phyloP scores from a whole-genome alignment of 192 early-diverging fungal species.

The Coemansia sp. region DNA sequence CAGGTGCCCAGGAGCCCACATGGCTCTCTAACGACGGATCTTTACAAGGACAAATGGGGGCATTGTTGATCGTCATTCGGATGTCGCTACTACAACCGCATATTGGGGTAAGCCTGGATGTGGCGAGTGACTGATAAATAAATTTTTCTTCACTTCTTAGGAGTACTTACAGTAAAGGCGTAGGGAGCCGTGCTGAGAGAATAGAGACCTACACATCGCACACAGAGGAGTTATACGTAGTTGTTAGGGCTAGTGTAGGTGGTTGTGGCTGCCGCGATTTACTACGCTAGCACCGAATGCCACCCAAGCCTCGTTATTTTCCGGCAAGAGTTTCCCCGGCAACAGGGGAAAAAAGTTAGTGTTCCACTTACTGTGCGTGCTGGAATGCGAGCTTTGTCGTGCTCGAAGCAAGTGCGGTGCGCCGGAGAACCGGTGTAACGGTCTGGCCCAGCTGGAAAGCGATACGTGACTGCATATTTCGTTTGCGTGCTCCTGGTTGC shows the following conservation, averaged over 20 bases:
- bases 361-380: slow-evolving; percentile 47
- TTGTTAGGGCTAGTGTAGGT: not conserved
- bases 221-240: not conserved
- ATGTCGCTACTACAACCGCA: not conserved
- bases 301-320: not conserved
- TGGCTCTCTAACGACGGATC: not conserved
- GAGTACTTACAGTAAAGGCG: slow-evolving; percentile 54
- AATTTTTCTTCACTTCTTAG: slow-evolving; percentile 3
- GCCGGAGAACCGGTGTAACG: slow-evolving; percentile 41
- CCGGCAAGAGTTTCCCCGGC: not conserved
- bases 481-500: slow-evolving; percentile 4
- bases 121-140: slow-evolving; percentile 13
- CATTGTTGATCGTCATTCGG: slow-evolving; percentile 18
- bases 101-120: not conserved
- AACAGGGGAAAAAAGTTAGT: not conserved
- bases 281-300: slow-evolving; percentile 8
- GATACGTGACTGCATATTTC: slow-evolving; percentile 48
- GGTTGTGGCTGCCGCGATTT: not conserved
- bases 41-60: not conserved
- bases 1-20: not conserved
- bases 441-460: slow-evolving; percentile 44
- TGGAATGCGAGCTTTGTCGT: slow-evolving; percentile 38
- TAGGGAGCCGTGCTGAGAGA: slow-evolving; percentile 29
- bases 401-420: slow-evolving; percentile 23
- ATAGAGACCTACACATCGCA: slow-evolving; percentile 29